Evolutionary conservation across 2,329 filamentous ascomycete genomes (phyloP).

Genomic region (Fusarium paranaense): DNA sequence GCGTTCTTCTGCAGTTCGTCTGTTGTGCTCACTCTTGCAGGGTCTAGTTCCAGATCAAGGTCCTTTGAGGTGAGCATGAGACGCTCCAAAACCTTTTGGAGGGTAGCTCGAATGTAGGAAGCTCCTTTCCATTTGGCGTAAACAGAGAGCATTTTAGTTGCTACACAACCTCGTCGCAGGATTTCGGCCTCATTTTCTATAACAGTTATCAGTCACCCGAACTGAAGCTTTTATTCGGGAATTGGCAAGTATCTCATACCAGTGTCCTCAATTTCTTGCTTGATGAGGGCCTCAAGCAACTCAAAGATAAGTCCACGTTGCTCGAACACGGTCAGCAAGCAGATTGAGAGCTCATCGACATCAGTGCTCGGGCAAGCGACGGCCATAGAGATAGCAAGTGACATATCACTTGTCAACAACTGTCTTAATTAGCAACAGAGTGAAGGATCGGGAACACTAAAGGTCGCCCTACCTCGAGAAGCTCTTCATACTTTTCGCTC

Average conservation of each 20-base stretch:
- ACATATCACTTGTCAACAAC: conserved; percentile 72
- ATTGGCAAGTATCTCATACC: conserved; percentile 51
- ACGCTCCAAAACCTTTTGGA: conserved; percentile 75
- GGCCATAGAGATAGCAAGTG: conserved; percentile 72
- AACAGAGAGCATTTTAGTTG: conserved; percentile 78
- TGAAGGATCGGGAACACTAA: background rate
- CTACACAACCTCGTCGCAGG: conserved; percentile 74
- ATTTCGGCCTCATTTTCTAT: conserved; percentile 75
- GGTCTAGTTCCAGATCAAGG: conserved; percentile 75
- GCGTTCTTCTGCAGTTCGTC: conserved; percentile 76
- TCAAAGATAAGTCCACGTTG: conserved; percentile 72
- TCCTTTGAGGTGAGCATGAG: conserved; percentile 75
- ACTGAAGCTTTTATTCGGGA: too few relatives aligned
- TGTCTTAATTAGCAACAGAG: conserved; percentile 41
- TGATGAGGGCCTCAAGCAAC: conserved; percentile 73
- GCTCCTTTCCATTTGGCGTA: conserved; percentile 79
- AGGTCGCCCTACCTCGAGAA: conserved; percentile 60
- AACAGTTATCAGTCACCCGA: conserved; percentile 17
- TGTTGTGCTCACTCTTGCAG: conserved; percentile 67
- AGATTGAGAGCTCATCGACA: conserved; percentile 76
- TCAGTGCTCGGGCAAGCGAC: conserved; percentile 75
- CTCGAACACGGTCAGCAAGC: conserved; percentile 77
- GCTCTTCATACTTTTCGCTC: conserved; percentile 75
- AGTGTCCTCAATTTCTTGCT: conserved; percentile 76
- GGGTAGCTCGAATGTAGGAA: conserved; percentile 70